Conservation (phyloP, 2,329 filamentous ascomycete species). For the Cadophora gregata region DNA sequence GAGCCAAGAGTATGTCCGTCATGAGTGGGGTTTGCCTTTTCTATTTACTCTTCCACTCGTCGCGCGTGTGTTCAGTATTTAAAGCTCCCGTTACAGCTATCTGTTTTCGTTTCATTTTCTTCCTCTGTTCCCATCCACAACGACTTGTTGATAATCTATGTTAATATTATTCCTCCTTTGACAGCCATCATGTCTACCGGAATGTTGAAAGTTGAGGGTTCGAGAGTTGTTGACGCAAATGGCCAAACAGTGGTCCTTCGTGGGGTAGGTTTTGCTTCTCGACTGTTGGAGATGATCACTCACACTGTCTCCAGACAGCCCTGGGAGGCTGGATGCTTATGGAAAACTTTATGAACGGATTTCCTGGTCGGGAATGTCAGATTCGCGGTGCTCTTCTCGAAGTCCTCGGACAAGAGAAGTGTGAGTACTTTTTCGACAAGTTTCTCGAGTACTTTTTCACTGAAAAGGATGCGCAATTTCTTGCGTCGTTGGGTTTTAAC, state of each 20-base stretch:
- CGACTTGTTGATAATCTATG: too few relatives aligned
- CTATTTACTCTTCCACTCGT: background rate
- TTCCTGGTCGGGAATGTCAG: background rate
- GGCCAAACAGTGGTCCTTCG: background rate
- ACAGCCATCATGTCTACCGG: background rate
- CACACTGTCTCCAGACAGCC: background rate
- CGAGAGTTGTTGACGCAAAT: background rate
- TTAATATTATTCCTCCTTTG: too few relatives aligned
- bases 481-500: background rate
- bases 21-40: background rate
- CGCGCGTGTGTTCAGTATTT: background rate
- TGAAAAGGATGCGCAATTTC: background rate
- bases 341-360: constrained; percentile 1
- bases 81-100: background rate
- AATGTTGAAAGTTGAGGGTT: background rate
- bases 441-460: background rate
- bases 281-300: background rate
- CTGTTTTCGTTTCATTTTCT: background rate
- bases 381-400: background rate
- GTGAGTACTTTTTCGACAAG: background rate
- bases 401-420: background rate
- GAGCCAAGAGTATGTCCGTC: background rate
- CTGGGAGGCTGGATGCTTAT: constrained; percentile 2
- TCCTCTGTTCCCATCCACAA: too few relatives aligned
- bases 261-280: background rate